A percentile compares a stretch with the other conserved stretches of the same genome.
phyloP scores from a whole-genome alignment of 2,329 filamentous ascomycete species.

The Coniella vitis region DNA sequence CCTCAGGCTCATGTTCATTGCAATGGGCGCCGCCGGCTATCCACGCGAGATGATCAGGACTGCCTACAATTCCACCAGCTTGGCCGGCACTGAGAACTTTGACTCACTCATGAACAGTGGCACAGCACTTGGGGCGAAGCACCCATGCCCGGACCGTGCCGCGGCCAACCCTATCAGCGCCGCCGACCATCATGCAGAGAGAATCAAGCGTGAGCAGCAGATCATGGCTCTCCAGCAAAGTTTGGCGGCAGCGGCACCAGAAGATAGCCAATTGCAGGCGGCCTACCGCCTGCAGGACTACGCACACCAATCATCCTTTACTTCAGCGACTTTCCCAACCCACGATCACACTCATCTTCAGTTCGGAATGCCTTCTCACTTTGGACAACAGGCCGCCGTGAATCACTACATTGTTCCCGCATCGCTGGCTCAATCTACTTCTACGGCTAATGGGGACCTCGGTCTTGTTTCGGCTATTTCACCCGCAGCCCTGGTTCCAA shows the following conservation, averaged over 20 bases:
- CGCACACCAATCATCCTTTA: not conserved
- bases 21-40: not conserved
- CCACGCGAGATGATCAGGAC: not conserved
- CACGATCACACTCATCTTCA: not conserved
- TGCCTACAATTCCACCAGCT: not conserved
- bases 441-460: not conserved
- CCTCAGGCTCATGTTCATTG: not conserved
- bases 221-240: not conserved
- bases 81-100: not conserved
- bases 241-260: no score
- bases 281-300: not conserved
- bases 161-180: no score
- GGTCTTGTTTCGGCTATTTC: not conserved
- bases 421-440: not conserved
- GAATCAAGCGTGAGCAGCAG: not conserved
- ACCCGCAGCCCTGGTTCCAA: not conserved
- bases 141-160: not conserved
- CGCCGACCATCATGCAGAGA: no score
- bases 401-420: not conserved
- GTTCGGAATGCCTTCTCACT: not conserved
- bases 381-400: not conserved
- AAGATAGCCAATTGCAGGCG: not conserved
- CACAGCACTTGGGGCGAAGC: not conserved
- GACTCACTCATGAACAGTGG: not conserved
- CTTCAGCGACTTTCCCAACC: not conserved